Evolutionary conservation across 2,329 filamentous ascomycete species (phyloP), one percentile per base, ranked within the genome.

Genomic region (Aspergillus costaricaensis): DNA sequence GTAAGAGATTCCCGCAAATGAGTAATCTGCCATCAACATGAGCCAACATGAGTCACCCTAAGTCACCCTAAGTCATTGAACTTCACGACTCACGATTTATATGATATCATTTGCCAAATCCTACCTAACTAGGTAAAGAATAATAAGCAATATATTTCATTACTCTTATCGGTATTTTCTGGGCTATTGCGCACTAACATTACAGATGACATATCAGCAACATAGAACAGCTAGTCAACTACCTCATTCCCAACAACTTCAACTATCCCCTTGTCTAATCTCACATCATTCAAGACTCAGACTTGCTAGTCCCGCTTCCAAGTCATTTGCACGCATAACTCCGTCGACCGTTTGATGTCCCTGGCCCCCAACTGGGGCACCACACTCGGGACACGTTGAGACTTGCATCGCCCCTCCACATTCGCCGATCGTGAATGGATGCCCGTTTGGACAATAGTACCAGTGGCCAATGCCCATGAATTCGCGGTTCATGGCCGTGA

Each of bases 351-450:
- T 61, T 8, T 8, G 56, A 70, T 89, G 86, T 41, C 80, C 9
- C 49, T 66, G 68, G 0, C 88, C 88, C 2, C 87, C 88, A 30
- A 91, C 81, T 0, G 72, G 62, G 1, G 79, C 79, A 2, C 79
- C 82, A 64, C 88, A 91, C 63, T 90, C 82, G 0, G 88, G 87
- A 65, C 89, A 91, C 2, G 72, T 72, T 1, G 87, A 82, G 17
- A 68, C 57, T 70, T 91, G 62, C 85, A 89, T 88, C 0, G 88
- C 85, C 80, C 86, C 85, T 1, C 87, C 87, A 67, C 87, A 89
- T 61, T 90, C 85, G 0, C 86, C 87, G 32, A 90, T 80, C 0
- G 86, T 85, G 64, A 90, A 88, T 2, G 74, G 75, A 65, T 78
- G 75, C 0, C 72, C 69, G 49, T 77, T 77, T n/a, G 43, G 60